Percentiles rank a stretch among this genome's conserved stretches.
These are phyloP conservation scores for Solidago caesia DNA, from an alignment of 129 eudicot genomes.

Conservation along the genomic window DNA sequence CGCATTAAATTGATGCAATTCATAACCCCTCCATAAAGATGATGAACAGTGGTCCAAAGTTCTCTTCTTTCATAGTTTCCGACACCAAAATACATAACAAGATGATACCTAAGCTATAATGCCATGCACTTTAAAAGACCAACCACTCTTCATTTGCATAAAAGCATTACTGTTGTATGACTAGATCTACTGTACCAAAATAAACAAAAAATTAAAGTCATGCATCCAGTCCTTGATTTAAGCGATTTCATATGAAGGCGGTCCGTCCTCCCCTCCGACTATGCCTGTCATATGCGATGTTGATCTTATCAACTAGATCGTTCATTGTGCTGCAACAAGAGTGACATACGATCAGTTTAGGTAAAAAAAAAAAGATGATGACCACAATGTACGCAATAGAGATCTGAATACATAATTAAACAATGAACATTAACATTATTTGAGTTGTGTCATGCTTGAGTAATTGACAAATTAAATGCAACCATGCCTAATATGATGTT, in stretches of 20 bases:
- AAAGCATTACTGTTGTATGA: constrained; percentile 5
- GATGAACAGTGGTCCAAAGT: background rate
- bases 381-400: background rate
- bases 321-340: constrained; percentile 75
- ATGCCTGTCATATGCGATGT: constrained; percentile 85
- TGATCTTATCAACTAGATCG: constrained; percentile 91
- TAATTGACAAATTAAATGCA: background rate
- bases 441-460: background rate
- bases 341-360: constrained; percentile 2
- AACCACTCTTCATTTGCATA: constrained; percentile 16
- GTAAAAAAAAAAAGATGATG: background rate
- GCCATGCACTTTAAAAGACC: constrained; percentile 11
- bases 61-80: background rate
- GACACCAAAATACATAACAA: constrained; percentile 15
- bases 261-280: constrained; percentile 94
- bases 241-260: constrained; percentile 56
- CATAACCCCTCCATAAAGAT: background rate
- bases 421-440: background rate
- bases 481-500: background rate
- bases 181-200: constrained; percentile 16
- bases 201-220: constrained; percentile 20
- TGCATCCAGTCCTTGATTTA: background rate
- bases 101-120: constrained; percentile 16
- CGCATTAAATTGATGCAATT: background rate
- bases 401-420: background rate